Base-by-base conservation (phyloP, 1,139 yeast genomes). In the Entelexis paramagnoliae region DNA sequence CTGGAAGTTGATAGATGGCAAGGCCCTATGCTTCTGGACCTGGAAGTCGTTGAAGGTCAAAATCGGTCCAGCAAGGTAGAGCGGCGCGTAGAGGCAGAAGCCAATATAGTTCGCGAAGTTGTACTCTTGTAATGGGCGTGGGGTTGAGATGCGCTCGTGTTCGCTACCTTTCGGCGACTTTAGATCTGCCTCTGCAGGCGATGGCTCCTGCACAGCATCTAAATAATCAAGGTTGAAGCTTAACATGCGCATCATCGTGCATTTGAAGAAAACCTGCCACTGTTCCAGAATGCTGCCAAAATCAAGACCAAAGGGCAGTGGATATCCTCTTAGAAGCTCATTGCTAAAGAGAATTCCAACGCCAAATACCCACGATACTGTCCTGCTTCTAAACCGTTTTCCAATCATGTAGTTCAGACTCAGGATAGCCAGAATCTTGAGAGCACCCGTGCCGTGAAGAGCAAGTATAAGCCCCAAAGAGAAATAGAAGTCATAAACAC, bases 191-290 rank as follows among this genome's bases (percentile, higher is more conserved):
- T 45, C 38, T 6, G 20, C 41, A 1, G 41, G 8, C 20, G 7
- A 10, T 9, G 28, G 41, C 28, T 36, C 41, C 13, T 20, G 20
- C 16, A 22, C 41, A 22, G 41, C 41, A 29, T 60, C 60, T 38
- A 66, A 66, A 62, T 76, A 87, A 66, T 93, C 99, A 58, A 85
- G 66, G 59, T 85, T 85, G 67, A 75, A 91, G 53, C 96, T 85
- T 47, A 93, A 69, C 77, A 88, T 78, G 59, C 96, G 75, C 51
- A 93, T 73, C 58, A 91, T 71, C 0, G 95, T 82, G 66, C 93
- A 87, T 66, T 91, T 93, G 74, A 81, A 93, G 62, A 85, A 86
- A 9, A 93, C 96, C 64, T 91, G 97, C 99, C 99, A 93, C 59
- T 97, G 73, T 19, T 79, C 74, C 59, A 91, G 80, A 26, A 89